phyloP scores from a whole-genome alignment of 2,329 filamentous ascomycete species.

The Simplicillium sp. region DNA sequence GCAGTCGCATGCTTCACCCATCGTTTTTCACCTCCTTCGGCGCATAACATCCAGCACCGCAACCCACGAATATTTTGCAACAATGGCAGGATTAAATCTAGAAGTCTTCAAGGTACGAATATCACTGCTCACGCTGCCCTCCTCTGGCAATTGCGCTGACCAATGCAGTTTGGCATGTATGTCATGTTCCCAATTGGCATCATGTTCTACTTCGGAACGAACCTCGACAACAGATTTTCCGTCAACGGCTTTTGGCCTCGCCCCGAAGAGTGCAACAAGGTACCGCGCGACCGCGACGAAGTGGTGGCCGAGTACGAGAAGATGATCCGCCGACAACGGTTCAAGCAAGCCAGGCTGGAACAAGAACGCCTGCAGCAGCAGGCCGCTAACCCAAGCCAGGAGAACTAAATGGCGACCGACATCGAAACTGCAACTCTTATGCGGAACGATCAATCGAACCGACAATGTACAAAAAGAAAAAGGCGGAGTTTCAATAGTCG shows the following conservation, averaged over 20 bases:
- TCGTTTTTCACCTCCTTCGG: too few relatives aligned
- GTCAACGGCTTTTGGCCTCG: conserved; percentile 93
- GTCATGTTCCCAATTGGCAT: conserved; percentile 97
- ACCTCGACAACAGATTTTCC: conserved; percentile 84
- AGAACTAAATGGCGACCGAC: conserved; percentile 8
- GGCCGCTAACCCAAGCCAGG: conserved; percentile 15
- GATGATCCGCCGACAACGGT: conserved; percentile 55
- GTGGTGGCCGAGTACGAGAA: conserved; percentile 74
- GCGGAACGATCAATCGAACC: too few relatives aligned
- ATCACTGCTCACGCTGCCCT: background rate
- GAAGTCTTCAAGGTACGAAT: conserved; percentile 81
- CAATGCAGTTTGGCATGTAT: conserved; percentile 84
- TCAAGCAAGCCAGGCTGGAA: conserved; percentile 54
- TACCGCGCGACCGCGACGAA: conserved; percentile 71
- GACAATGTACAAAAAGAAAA: too few relatives aligned
- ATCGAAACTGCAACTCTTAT: too few relatives aligned
- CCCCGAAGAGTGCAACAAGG: conserved; percentile 63
- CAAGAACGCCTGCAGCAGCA: conserved; percentile 21
- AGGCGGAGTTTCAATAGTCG: too few relatives aligned
- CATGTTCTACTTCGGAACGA: conserved; percentile 99
- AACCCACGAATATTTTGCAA: conserved; percentile 7
- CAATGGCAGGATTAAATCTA: conserved; percentile 77
- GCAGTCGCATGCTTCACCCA: too few relatives aligned
- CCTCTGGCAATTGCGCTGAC: background rate
- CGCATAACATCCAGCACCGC: background rate